These are phyloP conservation scores for Daedalea quercina DNA, from an alignment of 768 basidiomycete genomes.

Conservation along the genomic window DNA sequence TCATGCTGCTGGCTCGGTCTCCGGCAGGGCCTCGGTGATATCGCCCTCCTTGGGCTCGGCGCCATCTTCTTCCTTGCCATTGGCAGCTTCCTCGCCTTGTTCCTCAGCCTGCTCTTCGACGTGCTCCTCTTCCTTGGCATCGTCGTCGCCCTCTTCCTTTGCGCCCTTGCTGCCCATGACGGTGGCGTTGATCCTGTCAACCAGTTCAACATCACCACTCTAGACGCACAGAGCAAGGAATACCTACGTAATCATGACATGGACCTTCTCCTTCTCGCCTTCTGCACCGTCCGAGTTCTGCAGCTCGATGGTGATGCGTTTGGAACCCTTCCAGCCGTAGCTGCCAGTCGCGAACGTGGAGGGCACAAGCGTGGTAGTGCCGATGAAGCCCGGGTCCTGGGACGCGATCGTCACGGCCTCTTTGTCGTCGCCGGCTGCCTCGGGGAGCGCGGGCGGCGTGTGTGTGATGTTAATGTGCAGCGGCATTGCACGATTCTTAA, in stretches of 20 bases:
- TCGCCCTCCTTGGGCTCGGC: background rate
- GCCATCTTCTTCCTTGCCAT: constrained; percentile 9
- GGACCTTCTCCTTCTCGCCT: constrained; percentile 54
- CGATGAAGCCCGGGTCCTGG: constrained; percentile 57
- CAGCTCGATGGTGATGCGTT: constrained; percentile 60
- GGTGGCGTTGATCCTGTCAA: constrained; percentile 66
- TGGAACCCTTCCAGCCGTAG: constrained; percentile 81
- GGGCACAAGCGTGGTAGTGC: constrained; percentile 47
- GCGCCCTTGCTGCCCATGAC: constrained; percentile 64
- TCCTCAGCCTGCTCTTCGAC: constrained; percentile 20
- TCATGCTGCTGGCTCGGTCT: background rate
- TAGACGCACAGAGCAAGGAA: background rate
- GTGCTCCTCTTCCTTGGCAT: constrained; percentile 25
- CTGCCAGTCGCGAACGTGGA: constrained; percentile 66
- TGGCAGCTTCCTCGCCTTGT: constrained; percentile 19
- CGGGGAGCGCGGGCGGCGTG: constrained; percentile 43
- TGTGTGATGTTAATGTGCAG: constrained; percentile 64
- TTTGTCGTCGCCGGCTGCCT: constrained; percentile 16
- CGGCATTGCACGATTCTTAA: constrained; percentile 62
- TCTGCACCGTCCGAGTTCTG: constrained; percentile 39
- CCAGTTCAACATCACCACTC: background rate
- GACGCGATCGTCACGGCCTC: constrained; percentile 27
- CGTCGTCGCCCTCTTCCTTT: constrained; percentile 31
- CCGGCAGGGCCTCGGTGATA: background rate
- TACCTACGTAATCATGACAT: constrained; percentile 68